Evolutionary conservation across 2,329 filamentous ascomycete genomes (phyloP).

Genomic region (Alternaria infectoria): DNA sequence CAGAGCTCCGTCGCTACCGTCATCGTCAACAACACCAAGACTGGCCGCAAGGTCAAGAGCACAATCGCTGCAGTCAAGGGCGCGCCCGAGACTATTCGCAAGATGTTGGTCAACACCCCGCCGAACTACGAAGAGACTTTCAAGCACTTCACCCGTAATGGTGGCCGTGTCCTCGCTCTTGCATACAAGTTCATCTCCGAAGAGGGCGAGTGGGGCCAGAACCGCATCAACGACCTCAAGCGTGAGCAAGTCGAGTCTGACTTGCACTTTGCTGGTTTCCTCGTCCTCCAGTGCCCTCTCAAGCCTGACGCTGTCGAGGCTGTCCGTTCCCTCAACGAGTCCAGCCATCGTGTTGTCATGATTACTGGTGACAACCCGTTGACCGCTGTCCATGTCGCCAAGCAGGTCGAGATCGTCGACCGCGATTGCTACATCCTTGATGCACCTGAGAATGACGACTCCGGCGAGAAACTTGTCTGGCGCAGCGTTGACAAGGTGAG

Average conservation of each 20-base stretch:
- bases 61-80: conserved; percentile 97
- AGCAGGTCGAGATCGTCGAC: conserved; percentile 96
- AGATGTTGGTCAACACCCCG: conserved; percentile 84
- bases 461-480: conserved; percentile 86
- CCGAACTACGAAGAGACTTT: conserved; percentile 95
- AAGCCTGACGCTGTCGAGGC: conserved; percentile 96
- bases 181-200: conserved; percentile 90
- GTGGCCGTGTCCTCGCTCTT: conserved; percentile 89
- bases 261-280: conserved; percentile 89
- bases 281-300: conserved; percentile 92
- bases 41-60: conserved; percentile 76
- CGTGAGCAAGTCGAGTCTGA: conserved; percentile 88
- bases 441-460: conserved; percentile 86
- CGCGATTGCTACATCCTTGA: conserved; percentile 94
- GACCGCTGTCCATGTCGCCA: conserved; percentile 93
- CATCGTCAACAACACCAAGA: conserved; percentile 71
- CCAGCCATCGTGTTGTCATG: conserved; percentile 98
- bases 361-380: conserved; percentile 98
- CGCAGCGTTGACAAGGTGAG: conserved; percentile 87
- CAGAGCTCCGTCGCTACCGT: conserved; percentile 94
- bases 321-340: conserved; percentile 97
- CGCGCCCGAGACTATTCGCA: conserved; percentile 94
- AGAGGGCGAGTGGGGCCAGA: conserved; percentile 80
- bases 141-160: conserved; percentile 97
- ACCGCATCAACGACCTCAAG: conserved; percentile 90